Evolutionary conservation across 2,329 filamentous ascomycete genomes (phyloP), one percentile per base, ranked within the genome.

Genomic region (Huntiella bhutanensis): DNA sequence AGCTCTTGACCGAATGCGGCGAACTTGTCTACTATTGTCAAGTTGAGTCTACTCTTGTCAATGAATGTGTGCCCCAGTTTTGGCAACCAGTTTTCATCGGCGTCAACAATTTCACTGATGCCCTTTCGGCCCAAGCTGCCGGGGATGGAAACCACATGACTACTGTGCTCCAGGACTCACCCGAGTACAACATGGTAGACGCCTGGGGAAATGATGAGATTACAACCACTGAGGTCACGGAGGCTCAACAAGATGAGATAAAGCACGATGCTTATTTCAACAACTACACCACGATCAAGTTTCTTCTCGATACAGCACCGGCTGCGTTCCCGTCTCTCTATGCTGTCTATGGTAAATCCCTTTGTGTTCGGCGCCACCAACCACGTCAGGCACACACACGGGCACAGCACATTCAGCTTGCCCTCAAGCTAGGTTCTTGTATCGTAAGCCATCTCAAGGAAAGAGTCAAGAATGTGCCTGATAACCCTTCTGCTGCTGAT

Each of bases 321-420:
- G 77, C 77, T 6, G 79, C 80, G 3, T 80, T 87, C n/a, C 81
- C 84, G 13, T 79, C 82, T 0, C 82, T 96, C 54, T 81, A 94
- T 57, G 84, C 93, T 56, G 80, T 77, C 1, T 66, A 96, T 38
- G 88, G 88, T 10, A 91, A 85, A 59, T 75, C 81, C 12, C 66
- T 96, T 16, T 69, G 93, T 3, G 75, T 77, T 38, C 81, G 84
- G 49, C 76, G 86, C 43, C 76, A 60, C 41, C 7, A 15, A 5
- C 44, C 48, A 34, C 69, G 75, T 22, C 86, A 95, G 54, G 55
- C 64, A 2, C 79, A 68, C 52, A 55, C 67, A 47, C 62, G 73
- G 52, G 62, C 65, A 45, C 65, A 69, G 47, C 74, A 80, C 51
- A 54, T 72, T 33, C 63, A 65, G 45, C 63, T 80, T 42, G 71